Evolutionary conservation across 345 rosid genomes (phyloP), one percentile per base, ranked within the genome.

Genomic region (Erysimum cheiranthoides): DNA sequence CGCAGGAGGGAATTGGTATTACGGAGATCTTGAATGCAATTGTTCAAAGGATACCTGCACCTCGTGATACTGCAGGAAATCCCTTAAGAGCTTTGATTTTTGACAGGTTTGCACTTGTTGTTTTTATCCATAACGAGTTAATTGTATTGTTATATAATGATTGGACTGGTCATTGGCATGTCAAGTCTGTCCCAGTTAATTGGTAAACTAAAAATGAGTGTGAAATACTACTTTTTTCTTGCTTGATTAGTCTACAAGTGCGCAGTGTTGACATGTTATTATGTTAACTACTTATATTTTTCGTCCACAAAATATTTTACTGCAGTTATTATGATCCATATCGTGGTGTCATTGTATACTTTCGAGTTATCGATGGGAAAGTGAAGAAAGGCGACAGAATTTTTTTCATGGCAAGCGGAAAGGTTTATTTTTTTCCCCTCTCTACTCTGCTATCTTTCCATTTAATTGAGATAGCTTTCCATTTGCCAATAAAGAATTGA

Each of bases 251-350:
- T 42, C 52, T 45, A 42, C 57, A 43, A 32, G 28, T 36, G 36
- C 59, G 31, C 53, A 66, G 27, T 14, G 13, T 31, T 39, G 12
- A 61, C 12, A 34, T 45, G 57, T 8, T 10, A 71, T 52, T 9
- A 34, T 45, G 57, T 8, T 10, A 71, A 36, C 47, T 65, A 57
- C 72, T 54, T 17, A 54, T 32, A 47, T 4, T 64, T 13, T 57
- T 56, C 12, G 27, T 65, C 68, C 49, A 38, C 68, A 0, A 64
- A 68, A 21, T 65, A 65, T 68, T 39, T 76, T 66, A 66, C 34
- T 73, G 77, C 93, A 94, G 97, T 82, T 94, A 94, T 76, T 94
- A 94, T 67, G 99, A 95, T 89, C 91, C 96, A 57, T 95, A 95
- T 74, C 96, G 99, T 10, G 99, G 99, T 79, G 99, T 95, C 68